phyloP scores from a whole-genome alignment of 176 grass and related monocot genomes.

The Cenchrus americanus region DNA sequence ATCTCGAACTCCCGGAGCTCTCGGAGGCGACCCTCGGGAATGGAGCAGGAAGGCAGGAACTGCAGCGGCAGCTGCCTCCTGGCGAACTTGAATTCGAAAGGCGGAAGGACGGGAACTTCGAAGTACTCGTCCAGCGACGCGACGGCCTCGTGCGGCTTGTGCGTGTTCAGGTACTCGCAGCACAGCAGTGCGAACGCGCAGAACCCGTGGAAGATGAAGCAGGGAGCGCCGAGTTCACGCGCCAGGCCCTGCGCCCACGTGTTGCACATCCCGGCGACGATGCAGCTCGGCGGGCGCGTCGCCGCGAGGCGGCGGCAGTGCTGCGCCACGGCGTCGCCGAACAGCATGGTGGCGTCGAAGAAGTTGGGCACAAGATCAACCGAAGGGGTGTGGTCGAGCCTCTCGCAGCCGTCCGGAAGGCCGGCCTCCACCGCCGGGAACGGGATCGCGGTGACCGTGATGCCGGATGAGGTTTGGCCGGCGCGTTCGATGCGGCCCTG shows the following conservation, averaged over 20 bases:
- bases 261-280: conserved; percentile 60
- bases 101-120: conserved; percentile 47
- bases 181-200: conserved; percentile 51
- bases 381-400: conserved; percentile 40
- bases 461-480: background rate
- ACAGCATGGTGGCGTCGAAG: conserved; percentile 37
- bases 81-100: conserved; percentile 39
- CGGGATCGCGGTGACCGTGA: conserved; percentile 40
- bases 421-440: conserved; percentile 51
- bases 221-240: conserved; percentile 39
- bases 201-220: conserved; percentile 60
- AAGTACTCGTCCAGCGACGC: conserved; percentile 41
- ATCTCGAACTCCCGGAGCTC: conserved; percentile 40
- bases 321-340: conserved; percentile 43
- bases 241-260: conserved; percentile 53
- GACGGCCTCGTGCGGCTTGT: conserved; percentile 46
- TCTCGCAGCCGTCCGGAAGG: conserved; percentile 56
- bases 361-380: conserved; percentile 6
- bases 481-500: conserved; percentile 42
- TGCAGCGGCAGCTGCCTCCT: conserved; percentile 49
- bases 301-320: conserved; percentile 3
- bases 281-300: conserved; percentile 40
- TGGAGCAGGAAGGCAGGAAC: conserved; percentile 38
- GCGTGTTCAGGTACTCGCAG: conserved; percentile 39
- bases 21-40: background rate